Evolutionary conservation across 2,329 filamentous ascomycete genomes (phyloP), one percentile per base, ranked within the genome.

Genomic region (Botrytis galanthina): DNA sequence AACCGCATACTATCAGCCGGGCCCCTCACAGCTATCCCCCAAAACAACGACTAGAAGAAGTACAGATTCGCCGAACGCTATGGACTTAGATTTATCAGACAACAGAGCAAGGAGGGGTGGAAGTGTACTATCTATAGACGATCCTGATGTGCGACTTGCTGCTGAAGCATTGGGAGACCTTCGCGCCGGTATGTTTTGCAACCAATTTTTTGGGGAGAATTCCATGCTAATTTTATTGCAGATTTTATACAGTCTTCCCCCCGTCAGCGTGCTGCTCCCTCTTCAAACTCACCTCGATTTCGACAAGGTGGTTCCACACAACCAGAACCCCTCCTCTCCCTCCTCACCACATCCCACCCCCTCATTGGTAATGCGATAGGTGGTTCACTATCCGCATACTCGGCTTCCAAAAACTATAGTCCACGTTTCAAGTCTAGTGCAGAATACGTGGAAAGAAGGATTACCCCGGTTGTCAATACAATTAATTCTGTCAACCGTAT

Each of bases 301-400:
- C 78, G 81, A 75, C 64, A 75, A 44, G 59, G 67, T 68, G 66
- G 71, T 35, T 72, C 73, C 54, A 74, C 75, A 54, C 77, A 91
- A 59, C 87, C 90, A 9, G 94, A 98, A 82, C 96, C 95, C 1
- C 86, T 98, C 9, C 85, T 98, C 5, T 93, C 93, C 8, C 89
- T 98, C 1, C 88, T 98, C 35, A 97, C 94, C 0, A 95, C 93
- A 3, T 93, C 93, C 1, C 94, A 98, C 80, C 95, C 95, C 0
- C 86, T 97, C 75, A 88, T 98, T 26, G 94, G 93, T 16, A 93
- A 90, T 42, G 94, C 94, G 0, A 95, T 97, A 78, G 93, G 93
- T 77, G 91, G 91, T 70, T 95, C 94, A 0, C 88, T 95, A 12
- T 94, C 92, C 1, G 93, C 93, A 1, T 98, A 98, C 81, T 91